These are phyloP conservation scores for Vitis cinerea DNA, from an alignment of 164 flowering plant genomes.

Conservation along the genomic window DNA sequence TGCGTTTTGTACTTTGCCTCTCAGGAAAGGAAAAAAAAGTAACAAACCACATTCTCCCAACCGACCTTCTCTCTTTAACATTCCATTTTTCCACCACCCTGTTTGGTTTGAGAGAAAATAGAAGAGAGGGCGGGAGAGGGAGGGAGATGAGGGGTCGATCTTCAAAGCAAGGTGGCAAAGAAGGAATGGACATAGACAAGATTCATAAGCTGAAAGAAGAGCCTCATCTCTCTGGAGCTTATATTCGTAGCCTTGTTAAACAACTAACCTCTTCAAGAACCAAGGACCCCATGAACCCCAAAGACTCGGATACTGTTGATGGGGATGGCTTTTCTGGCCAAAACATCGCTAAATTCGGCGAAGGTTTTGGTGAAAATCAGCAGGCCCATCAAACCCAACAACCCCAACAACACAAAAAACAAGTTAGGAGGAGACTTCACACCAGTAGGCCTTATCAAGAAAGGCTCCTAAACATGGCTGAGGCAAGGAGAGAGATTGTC, in stretches of 20 bases:
- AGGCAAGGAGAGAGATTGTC: slow-evolving; percentile 78
- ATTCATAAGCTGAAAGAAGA: slow-evolving; percentile 16
- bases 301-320: slow-evolving; percentile 17
- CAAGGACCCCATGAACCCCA: slow-evolving; percentile 44
- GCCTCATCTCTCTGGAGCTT: slow-evolving; percentile 65
- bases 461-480: slow-evolving; percentile 91
- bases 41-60: slow-evolving; percentile 2
- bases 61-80: slow-evolving; percentile 7
- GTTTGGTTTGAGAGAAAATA: slow-evolving; percentile 1
- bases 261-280: slow-evolving; percentile 69
- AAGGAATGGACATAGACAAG: slow-evolving; percentile 18
- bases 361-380: slow-evolving; percentile 28
- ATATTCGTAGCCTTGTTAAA: slow-evolving; percentile 82
- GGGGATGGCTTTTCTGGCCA: slow-evolving; percentile 25
- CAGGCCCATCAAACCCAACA: slow-evolving; percentile 29
- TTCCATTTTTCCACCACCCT: slow-evolving; percentile 4
- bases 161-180: slow-evolving; percentile 16
- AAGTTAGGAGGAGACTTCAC: slow-evolving; percentile 84
- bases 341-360: slow-evolving; percentile 23
- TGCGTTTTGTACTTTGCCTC: slow-evolving; percentile 23
- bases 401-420: slow-evolving; percentile 61
- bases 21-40: slow-evolving; percentile 9
- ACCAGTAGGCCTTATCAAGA: slow-evolving; percentile 87
- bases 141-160: slow-evolving; percentile 16
- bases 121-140: background rate